These are phyloP conservation scores for Pichia phayaonensis DNA, from an alignment of 805 yeast species.

Conservation along the genomic window DNA sequence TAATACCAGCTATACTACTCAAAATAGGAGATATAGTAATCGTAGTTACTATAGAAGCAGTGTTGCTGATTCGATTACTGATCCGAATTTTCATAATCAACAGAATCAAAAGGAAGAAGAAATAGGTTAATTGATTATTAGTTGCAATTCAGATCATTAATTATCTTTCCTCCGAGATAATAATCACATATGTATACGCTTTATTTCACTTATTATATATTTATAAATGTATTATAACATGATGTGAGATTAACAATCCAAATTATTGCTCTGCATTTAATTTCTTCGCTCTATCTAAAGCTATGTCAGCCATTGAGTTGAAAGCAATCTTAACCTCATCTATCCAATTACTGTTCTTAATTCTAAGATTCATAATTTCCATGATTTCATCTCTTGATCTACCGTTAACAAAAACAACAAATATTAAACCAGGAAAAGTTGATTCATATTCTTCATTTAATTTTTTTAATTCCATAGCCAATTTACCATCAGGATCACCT, in stretches of 20 bases:
- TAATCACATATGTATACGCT: background rate
- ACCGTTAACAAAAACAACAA: slow-evolving; percentile 87
- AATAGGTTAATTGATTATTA: background rate
- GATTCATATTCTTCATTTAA: slow-evolving; percentile 44
- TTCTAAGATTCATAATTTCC: slow-evolving; percentile 52
- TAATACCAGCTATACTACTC: background rate
- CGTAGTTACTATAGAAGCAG: background rate
- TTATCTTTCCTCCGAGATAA: background rate
- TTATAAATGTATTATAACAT: background rate
- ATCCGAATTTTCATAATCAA: background rate
- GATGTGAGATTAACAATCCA: background rate
- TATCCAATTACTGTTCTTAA: slow-evolving; percentile 43
- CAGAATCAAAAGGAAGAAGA: background rate
- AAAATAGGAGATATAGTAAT: background rate
- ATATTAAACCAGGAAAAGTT: slow-evolving; percentile 59
- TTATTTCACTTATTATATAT: background rate
- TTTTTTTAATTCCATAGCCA: slow-evolving; percentile 40
- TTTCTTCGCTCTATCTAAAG: slow-evolving; percentile 65
- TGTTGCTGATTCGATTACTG: background rate
- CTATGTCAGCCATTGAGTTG: slow-evolving; percentile 89
- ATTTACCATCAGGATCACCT: slow-evolving; percentile 33
- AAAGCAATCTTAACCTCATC: slow-evolving; percentile 62
- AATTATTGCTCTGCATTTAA: slow-evolving; percentile 31
- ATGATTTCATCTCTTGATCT: slow-evolving; percentile 59
- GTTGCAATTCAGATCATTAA: background rate